Evolutionary conservation across 2,329 filamentous ascomycete species (phyloP).

Genomic region (Nectriaceae sp.): DNA sequence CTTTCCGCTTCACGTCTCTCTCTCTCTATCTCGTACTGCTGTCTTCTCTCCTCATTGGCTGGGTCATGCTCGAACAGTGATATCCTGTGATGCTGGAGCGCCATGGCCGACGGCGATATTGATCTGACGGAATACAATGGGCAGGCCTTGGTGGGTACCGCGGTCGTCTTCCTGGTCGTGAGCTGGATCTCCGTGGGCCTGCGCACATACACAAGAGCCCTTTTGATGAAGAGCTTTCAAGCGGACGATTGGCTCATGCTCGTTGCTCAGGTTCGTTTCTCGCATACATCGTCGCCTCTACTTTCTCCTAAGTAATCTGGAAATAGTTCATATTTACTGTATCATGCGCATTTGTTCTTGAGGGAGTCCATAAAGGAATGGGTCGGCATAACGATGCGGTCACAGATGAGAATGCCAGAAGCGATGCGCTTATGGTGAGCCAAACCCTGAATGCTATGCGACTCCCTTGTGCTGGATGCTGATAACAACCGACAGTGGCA

Average conservation of each 20-base stretch:
- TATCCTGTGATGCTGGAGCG: slow-evolving; percentile 21
- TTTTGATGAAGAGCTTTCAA: slow-evolving; percentile 47
- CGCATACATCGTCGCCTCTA: background rate
- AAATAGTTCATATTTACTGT: slow-evolving; percentile 46
- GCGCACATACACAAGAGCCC: slow-evolving; percentile 45
- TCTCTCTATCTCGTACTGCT: slow-evolving; percentile 2
- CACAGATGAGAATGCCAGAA: slow-evolving; percentile 37
- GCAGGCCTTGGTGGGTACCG: slow-evolving; percentile 37
- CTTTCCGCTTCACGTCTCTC: background rate
- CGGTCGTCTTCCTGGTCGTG: slow-evolving; percentile 38
- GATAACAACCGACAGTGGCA: slow-evolving; percentile 43
- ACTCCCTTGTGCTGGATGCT: background rate
- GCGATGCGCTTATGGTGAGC: slow-evolving; percentile 49
- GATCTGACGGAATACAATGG: slow-evolving; percentile 43
- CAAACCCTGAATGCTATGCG: background rate
- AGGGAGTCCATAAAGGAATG: slow-evolving; percentile 44
- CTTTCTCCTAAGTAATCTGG: slow-evolving; percentile 4
- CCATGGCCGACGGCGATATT: slow-evolving; percentile 34
- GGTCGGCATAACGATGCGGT: slow-evolving; percentile 51
- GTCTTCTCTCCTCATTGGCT: slow-evolving; percentile 1
- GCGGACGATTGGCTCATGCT: slow-evolving; percentile 58
- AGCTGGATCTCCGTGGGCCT: slow-evolving; percentile 46
- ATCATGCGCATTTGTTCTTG: slow-evolving; percentile 48
- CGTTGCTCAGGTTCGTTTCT: slow-evolving; percentile 43
- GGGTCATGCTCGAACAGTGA: slow-evolving; percentile 22